Evolutionary conservation across 2,329 filamentous ascomycete genomes (phyloP).

Genomic region (Colletotrichum brevisporum): DNA sequence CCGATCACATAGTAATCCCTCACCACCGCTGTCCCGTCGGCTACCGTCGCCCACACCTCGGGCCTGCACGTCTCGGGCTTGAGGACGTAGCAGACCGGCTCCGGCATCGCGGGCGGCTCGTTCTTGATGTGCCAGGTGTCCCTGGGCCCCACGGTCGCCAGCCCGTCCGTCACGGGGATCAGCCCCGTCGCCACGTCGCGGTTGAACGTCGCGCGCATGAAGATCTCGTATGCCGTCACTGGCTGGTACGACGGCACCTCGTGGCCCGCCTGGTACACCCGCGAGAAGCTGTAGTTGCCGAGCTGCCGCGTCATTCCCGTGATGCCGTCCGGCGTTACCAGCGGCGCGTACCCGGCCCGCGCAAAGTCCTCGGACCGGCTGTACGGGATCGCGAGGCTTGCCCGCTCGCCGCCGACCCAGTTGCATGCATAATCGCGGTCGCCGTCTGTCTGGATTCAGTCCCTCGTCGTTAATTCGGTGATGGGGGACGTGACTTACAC

Average conservation of each 20-base stretch:
- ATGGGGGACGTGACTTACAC: constrained; percentile 52
- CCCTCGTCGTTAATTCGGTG: not conserved
- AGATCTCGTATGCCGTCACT: constrained; percentile 62
- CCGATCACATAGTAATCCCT: constrained; percentile 52
- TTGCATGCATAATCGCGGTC: constrained; percentile 63
- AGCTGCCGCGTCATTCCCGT: constrained; percentile 79
- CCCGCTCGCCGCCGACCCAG: constrained; percentile 74
- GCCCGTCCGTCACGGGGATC: constrained; percentile 57
- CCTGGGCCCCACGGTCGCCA: constrained; percentile 46
- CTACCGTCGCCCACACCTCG: constrained; percentile 66
- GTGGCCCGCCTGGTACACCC: constrained; percentile 71
- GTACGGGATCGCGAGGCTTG: constrained; percentile 68
- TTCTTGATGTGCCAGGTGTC: constrained; percentile 64
- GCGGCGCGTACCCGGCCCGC: constrained; percentile 74
- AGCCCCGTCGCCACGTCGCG: constrained; percentile 65
- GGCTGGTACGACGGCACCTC: constrained; percentile 68
- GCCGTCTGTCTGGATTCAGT: constrained; percentile 50
- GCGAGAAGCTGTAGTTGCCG: constrained; percentile 75
- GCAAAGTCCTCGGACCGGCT: constrained; percentile 62
- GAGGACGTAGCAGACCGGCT: constrained; percentile 72
- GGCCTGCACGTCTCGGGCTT: constrained; percentile 68
- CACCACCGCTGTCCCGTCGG: constrained; percentile 65
- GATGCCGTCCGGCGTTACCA: constrained; percentile 73
- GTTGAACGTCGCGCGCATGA: constrained; percentile 65
- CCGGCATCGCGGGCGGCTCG: constrained; percentile 59